Evolutionary conservation across 352 stramenopile species (phyloP).

Genomic region (Pythium periplocum): DNA sequence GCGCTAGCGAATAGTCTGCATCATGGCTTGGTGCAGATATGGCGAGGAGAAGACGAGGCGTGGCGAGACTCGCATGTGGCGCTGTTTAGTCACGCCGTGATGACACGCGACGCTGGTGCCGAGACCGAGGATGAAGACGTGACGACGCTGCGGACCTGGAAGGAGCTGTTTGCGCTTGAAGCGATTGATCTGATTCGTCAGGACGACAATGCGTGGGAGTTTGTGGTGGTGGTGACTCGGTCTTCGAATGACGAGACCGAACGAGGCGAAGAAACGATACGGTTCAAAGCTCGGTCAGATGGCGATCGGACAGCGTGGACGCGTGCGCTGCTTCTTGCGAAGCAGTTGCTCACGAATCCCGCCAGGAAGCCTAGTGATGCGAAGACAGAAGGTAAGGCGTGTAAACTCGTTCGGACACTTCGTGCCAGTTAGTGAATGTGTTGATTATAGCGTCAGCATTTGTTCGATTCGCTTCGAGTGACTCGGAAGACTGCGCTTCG

Average conservation of each 20-base stretch:
- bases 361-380: too few relatives aligned
- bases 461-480: slow-evolving; percentile 18
- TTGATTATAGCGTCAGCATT: slow-evolving; percentile 4
- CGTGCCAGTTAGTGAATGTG: background rate
- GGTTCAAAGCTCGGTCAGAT: slow-evolving; percentile 11
- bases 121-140: background rate
- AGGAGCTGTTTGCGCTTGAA: slow-evolving; percentile 9
- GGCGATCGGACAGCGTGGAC: slow-evolving; percentile 19
- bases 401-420: too few relatives aligned
- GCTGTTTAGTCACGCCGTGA: slow-evolving; percentile 15
- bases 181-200: slow-evolving; percentile 9
- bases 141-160: background rate
- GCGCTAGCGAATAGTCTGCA: slow-evolving; percentile 20
- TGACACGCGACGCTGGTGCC: background rate
- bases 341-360: slow-evolving; percentile 4
- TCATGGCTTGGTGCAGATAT: slow-evolving; percentile 10
- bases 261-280: slow-evolving; percentile 3
- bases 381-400: background rate
- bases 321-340: slow-evolving; percentile 16
- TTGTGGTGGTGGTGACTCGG: background rate
- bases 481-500: slow-evolving; percentile 15
- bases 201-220: slow-evolving; percentile 5
- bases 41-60: slow-evolving; percentile 2
- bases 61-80: slow-evolving; percentile 3
- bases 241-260: slow-evolving; percentile 1